Conservation (phyloP, 768 basidiomycete genomes). For the Hygrophorus pudorinus region DNA sequence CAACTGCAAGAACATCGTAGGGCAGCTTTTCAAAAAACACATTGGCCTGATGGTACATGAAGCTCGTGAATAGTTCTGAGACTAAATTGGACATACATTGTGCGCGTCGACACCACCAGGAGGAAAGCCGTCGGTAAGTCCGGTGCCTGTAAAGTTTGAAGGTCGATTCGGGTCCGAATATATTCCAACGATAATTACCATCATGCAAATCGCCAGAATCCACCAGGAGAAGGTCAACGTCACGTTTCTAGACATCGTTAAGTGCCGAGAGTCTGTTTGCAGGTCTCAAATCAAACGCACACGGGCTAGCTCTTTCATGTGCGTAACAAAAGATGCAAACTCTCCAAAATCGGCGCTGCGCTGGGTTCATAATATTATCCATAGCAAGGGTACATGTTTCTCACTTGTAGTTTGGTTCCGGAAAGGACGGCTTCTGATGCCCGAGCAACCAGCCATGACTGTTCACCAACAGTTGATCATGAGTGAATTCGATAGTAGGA, state of each 20-base stretch:
- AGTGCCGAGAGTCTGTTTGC: neutral
- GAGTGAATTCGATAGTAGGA: too few relatives aligned
- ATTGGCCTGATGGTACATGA: conserved; percentile 41
- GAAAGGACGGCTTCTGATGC: conserved; percentile 64
- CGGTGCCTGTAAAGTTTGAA: conserved; percentile 42
- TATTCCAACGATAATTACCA: conserved; percentile 23
- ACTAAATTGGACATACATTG: conserved; percentile 33
- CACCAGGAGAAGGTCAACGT: conserved; percentile 76
- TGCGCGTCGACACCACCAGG: conserved; percentile 63
- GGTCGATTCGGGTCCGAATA: neutral
- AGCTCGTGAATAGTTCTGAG: neutral
- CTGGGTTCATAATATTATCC: neutral
- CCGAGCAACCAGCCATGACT: conserved; percentile 69
- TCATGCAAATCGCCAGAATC: conserved; percentile 78
- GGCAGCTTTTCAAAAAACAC: conserved; percentile 62
- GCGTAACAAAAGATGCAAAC: conserved; percentile 75
- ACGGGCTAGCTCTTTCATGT: conserved; percentile 68
- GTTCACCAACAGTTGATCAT: too few relatives aligned
- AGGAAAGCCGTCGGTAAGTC: conserved; percentile 68
- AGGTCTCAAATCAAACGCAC: conserved; percentile 19
- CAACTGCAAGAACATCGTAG: conserved; percentile 78
- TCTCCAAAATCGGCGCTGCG: conserved; percentile 52
- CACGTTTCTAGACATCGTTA: conserved; percentile 33
- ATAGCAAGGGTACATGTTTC: conserved; percentile 7
- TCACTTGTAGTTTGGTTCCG: conserved; percentile 68